Percentiles rank a stretch among this genome's conserved stretches.
phyloP scores from a whole-genome alignment of 2,329 filamentous ascomycete genomes.

The Aureobasidium melanogenum region DNA sequence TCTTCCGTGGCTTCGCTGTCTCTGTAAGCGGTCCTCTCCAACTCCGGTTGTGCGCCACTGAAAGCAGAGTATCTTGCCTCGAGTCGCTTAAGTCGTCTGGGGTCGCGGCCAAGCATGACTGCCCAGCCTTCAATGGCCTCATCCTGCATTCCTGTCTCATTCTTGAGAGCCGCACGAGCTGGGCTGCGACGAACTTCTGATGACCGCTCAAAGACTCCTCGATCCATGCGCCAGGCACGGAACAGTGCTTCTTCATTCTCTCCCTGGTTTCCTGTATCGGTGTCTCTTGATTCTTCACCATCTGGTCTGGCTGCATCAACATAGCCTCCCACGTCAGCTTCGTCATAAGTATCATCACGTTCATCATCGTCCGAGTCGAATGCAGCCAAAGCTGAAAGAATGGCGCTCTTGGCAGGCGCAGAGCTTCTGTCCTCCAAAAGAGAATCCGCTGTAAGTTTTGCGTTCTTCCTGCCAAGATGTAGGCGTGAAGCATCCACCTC shows the following conservation, averaged over 20 bases:
- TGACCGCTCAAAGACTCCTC: slow-evolving; percentile 62
- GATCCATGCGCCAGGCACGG: slow-evolving; percentile 56
- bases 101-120: slow-evolving; percentile 70
- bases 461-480: slow-evolving; percentile 67
- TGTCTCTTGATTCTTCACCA: slow-evolving; percentile 41
- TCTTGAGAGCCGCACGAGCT: slow-evolving; percentile 55
- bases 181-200: slow-evolving; percentile 58
- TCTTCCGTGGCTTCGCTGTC: slow-evolving; percentile 46
- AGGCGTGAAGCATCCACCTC: slow-evolving; percentile 57
- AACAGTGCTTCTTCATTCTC: slow-evolving; percentile 64
- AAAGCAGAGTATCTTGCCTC: slow-evolving; percentile 63
- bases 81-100: slow-evolving; percentile 57
- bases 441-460: slow-evolving; percentile 59
- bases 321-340: slow-evolving; percentile 81
- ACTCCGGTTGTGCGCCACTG: slow-evolving; percentile 54
- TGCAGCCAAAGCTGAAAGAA: slow-evolving; percentile 74
- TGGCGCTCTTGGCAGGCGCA: slow-evolving; percentile 71
- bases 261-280: slow-evolving; percentile 33
- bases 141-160: slow-evolving; percentile 80
- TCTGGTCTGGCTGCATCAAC: slow-evolving; percentile 55
- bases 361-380: slow-evolving; percentile 96
- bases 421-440: slow-evolving; percentile 56
- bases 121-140: slow-evolving; percentile 93
- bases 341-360: slow-evolving; percentile 92
- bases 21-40: slow-evolving; percentile 59